Base-by-base conservation (phyloP, 1,284 basidiomycete genomes). In the Cystobasidium sp. region DNA sequence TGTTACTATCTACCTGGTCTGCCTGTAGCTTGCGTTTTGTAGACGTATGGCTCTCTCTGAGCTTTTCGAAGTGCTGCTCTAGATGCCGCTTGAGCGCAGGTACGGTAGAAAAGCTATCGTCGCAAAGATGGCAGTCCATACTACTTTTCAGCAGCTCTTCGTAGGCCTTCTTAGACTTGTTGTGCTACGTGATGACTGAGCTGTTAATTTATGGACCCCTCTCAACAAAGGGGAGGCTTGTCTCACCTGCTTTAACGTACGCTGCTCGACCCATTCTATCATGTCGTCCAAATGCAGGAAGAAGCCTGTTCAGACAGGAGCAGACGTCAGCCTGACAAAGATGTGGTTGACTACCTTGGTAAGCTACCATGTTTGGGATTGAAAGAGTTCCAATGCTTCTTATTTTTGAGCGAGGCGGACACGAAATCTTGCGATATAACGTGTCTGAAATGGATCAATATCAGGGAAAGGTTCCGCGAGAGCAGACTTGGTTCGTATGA, bases 351-450 rank as follows among this genome's bases (percentile, higher is more conserved):
- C 51, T 39, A 10, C 20, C 18, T 10, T n/a, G 49, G 24, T 39
- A 12, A 44, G 43, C 55, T 49, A 73, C 70, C 70, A 43, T 66
- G 84, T 41, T 87, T 87, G 0, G 95, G 96, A 78, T 92, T 89
- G 84, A 98, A 99, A 1, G 93, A 93, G 81, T 96, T 94, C 84
- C 94, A 94, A 79, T 98, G 94, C 80, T 92, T 80, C 85, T 97
- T 97, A 76, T 87, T 88, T 83, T 96, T 98, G 83, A 98, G 83
- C 47, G 84, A 83, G 1, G 87, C 85, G 0, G 91, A 90, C 64
- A 88, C 86, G 20, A 97, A 83, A 81, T 99, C 95, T 22, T 87
- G 85, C 0, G 94, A 96, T 39, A 97, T 85, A 75, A 97, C 88
- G 81, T 97, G 94, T 83, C 80, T 96, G 94, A 0, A 94, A 12